Base-by-base conservation (phyloP, 495 filamentous ascomycete genomes). In the Penicillium malachiteum region DNA sequence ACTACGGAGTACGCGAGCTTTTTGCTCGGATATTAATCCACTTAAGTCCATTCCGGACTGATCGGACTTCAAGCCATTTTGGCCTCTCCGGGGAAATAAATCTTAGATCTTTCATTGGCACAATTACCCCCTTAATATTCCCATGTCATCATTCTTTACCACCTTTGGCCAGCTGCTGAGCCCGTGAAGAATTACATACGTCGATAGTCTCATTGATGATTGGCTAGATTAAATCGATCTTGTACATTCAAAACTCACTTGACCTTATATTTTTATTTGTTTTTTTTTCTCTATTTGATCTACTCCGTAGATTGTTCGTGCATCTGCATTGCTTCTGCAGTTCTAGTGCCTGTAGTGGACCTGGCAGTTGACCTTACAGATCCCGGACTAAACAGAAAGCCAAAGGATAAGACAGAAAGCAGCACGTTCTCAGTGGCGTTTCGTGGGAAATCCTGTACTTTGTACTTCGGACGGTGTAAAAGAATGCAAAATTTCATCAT, bases 41-140 rank as follows among this genome's bases (percentile, higher is more conserved):
- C 34, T 45, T 50, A 54, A 52, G 26, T 51, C 34, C 51, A 48
- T 41, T 14, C 53, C 18, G 16, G 21, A 43, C 39, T 44, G 58
- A 58, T 62, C 59, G 63, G 63, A 54, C 48, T 60, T 63, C 32
- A 41, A 12, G 37, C 63, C 63, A 51, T 56, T 37, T 48, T 32
- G 52, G 34, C 44, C n/a, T 49, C 44, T 12, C 12, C 3, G 13
- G 44, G 21, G 21, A 26, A 26, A 26, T 26, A 26, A 30, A 0
- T 12, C n/a, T n/a, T n/a, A n/a, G 14, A n/a, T 7, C 13, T 6
- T 14, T 34, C 4, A 45, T 45, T 45, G 13, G 43, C 14, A 26
- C 21, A 45, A 12, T 45, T 31, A 16, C 17, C 6, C 14, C 41
- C 41, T 26, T 3, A 45, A 13, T n/a, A 37, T 37, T 13, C 34